Evolutionary conservation across 306 rosid species (phyloP).

Genomic region (Fragaria ananassa): DNA sequence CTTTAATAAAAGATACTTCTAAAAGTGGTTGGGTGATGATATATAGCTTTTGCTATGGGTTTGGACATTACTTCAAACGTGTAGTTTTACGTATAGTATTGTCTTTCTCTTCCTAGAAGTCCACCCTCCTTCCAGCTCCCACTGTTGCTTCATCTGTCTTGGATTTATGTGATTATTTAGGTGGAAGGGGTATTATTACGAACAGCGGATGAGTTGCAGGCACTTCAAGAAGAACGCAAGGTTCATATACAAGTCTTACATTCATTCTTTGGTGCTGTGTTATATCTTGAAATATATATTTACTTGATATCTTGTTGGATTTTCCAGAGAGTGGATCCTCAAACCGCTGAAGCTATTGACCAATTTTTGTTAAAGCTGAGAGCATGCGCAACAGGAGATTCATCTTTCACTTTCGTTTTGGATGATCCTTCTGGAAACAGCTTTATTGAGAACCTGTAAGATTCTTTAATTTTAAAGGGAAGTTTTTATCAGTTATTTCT

Average conservation of each 20-base stretch:
- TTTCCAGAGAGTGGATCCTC: conserved; percentile 69
- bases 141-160: neutral
- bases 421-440: conserved; percentile 99
- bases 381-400: conserved; percentile 66
- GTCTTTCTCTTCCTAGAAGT: neutral
- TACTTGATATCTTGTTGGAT: conserved; percentile 32
- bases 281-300: neutral
- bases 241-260: conserved; percentile 30
- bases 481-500: neutral
- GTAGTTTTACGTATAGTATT: neutral
- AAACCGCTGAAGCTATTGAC: conserved; percentile 82
- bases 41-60: neutral
- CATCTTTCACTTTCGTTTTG: conserved; percentile 64
- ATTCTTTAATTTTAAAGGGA: conserved; percentile 4
- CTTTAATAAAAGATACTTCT: neutral
- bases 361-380: conserved; percentile 70
- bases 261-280: neutral
- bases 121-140: neutral
- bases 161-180: conserved; percentile 37
- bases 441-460: conserved; percentile 95
- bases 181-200: conserved; percentile 87
- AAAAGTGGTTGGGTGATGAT: neutral
- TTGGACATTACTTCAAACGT: neutral
- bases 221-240: conserved; percentile 89
- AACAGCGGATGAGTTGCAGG: conserved; percentile 74